These are phyloP conservation scores for Coemansia sp. DNA, from an alignment of 192 early-diverging fungal species.

Conservation along the genomic window DNA sequence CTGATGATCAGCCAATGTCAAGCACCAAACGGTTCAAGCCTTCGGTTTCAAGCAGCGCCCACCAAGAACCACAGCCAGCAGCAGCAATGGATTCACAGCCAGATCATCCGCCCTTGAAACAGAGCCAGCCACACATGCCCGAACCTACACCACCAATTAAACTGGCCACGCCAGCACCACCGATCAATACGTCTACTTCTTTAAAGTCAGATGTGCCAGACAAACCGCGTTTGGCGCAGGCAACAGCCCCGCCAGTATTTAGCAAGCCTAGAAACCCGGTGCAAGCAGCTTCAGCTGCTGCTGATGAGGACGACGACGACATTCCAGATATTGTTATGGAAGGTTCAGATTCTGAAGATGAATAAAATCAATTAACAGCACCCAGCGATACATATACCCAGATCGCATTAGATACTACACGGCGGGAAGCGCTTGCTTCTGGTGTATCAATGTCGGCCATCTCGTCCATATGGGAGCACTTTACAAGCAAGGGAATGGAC, in stretches of 20 bases:
- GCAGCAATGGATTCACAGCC: conserved; percentile 3
- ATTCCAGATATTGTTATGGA: conserved; percentile 54
- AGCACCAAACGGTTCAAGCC: conserved; percentile 27
- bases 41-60: background rate
- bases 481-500: conserved; percentile 36
- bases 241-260: no score
- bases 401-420: conserved; percentile 32
- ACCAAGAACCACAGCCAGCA: no score
- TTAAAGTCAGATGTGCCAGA: no score
- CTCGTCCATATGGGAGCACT: conserved; percentile 42
- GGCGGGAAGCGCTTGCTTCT: conserved; percentile 5
- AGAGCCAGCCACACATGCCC: no score
- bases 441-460: conserved; percentile 18
- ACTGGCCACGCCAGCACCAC: no score
- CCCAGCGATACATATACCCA: conserved; percentile 51
- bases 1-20: background rate
- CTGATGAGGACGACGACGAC: conserved; percentile 25
- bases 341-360: conserved; percentile 48
- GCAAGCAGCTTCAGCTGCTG: background rate
- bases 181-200: no score
- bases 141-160: no score
- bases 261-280: no score
- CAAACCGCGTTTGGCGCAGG: no score
- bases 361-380: conserved; percentile 12
- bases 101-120: background rate